A percentile compares a stretch with the other conserved stretches of the same genome.
Conservation (phyloP, 2,329 filamentous ascomycete species). For the Cadophora luteo-olivacea region DNA sequence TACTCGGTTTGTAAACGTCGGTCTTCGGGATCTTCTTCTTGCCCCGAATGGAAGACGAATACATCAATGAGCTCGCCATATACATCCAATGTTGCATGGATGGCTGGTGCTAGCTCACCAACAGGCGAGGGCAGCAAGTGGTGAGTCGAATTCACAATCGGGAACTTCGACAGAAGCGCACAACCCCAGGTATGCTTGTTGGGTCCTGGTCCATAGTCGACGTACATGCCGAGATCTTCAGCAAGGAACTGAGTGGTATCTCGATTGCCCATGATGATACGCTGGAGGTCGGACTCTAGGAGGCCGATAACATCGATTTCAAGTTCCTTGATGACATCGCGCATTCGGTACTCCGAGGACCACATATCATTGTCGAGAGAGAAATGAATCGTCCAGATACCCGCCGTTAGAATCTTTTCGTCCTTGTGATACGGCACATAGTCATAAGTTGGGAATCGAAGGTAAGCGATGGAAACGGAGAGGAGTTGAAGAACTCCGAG, state of each 20-base stretch:
- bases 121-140: conserved; percentile 93
- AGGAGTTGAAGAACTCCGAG: conserved; percentile 80
- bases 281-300: conserved; percentile 89
- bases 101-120: conserved; percentile 92
- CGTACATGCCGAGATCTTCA: conserved; percentile 98
- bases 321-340: conserved; percentile 88
- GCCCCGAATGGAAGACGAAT: conserved; percentile 97
- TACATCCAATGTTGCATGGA: conserved; percentile 93
- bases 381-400: conserved; percentile 99
- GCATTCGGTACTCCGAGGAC: conserved; percentile 94
- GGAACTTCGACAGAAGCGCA: conserved; percentile 94
- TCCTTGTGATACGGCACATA: conserved; percentile 89
- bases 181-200: conserved; percentile 99
- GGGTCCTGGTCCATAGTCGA: conserved; percentile 94
- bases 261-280: conserved; percentile 99
- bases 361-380: conserved; percentile 98
- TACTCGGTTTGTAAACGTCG: conserved; percentile 86
- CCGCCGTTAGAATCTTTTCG: conserved; percentile 86
- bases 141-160: conserved; percentile 95
- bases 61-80: conserved; percentile 91
- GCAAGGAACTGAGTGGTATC: conserved; percentile 95
- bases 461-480: conserved; percentile 80
- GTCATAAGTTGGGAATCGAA: conserved; percentile 91
- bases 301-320: conserved; percentile 98
- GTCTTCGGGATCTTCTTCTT: conserved; percentile 95